phyloP scores from a whole-genome alignment of 2,329 filamentous ascomycete genomes.

The Metarhizium guizhouense region DNA sequence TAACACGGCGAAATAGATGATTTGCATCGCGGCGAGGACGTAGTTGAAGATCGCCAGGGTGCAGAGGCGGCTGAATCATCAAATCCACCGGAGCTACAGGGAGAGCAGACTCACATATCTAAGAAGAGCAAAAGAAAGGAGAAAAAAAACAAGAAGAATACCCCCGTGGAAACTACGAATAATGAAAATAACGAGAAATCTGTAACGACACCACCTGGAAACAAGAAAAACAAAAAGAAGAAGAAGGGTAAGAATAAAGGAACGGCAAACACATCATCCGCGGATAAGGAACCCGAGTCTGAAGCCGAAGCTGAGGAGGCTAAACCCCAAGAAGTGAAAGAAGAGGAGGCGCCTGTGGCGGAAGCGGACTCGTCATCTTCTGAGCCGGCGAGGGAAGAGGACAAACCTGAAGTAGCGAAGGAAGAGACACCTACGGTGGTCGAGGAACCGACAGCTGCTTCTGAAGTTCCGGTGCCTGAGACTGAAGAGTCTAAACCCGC shows the following conservation, averaged over 20 bases:
- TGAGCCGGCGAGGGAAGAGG: too few relatives aligned
- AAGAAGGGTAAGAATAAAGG: conserved; percentile 12
- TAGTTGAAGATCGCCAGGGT: conserved; percentile 2
- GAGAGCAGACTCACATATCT: conserved; percentile 5
- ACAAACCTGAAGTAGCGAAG: neutral
- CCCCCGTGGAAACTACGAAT: conserved; percentile 8
- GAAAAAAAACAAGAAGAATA: conserved; percentile 9
- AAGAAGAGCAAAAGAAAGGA: conserved; percentile 11
- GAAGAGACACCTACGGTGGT: neutral
- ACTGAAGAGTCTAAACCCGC: too few relatives aligned
- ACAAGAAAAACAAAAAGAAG: conserved; percentile 17
- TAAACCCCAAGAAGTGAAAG: neutral
- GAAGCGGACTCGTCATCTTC: neutral
- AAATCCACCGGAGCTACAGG: conserved; percentile 4
- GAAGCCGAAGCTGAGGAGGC: conserved; percentile 8
- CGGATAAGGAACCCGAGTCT: conserved; percentile 2
- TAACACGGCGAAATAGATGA: neutral
- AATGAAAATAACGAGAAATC: conserved; percentile 9
- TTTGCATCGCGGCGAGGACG: neutral
- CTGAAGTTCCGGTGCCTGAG: neutral
- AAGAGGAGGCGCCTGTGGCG: neutral
- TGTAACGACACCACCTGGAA: conserved; percentile 8
- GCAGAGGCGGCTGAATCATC: neutral
- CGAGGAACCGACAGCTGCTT: neutral
- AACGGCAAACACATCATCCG: neutral